Percentiles rank a stretch among this genome's conserved stretches.
Evolutionary conservation across 1,284 basidiomycete genomes (phyloP).

Genomic region (Sphaerobolus stellatus): DNA sequence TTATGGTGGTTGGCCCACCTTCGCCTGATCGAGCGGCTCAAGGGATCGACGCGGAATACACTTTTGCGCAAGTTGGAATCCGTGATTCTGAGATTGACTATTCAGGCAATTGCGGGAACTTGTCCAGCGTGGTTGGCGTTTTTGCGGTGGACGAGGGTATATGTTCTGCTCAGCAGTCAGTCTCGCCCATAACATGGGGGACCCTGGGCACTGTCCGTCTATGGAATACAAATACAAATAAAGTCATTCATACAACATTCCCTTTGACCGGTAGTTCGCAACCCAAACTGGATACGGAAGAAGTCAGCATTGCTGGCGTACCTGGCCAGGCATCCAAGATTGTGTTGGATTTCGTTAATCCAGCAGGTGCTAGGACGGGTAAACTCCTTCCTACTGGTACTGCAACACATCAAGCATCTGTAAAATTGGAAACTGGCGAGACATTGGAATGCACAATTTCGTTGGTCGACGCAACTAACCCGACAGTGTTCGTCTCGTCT

Average conservation of each 20-base stretch:
- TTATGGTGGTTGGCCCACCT: slow-evolving; percentile 64
- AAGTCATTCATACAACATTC: slow-evolving; percentile 66
- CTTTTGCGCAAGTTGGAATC: slow-evolving; percentile 60
- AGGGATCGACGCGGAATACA: slow-evolving; percentile 61
- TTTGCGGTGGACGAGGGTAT: slow-evolving; percentile 65
- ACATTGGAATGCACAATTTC: slow-evolving; percentile 35
- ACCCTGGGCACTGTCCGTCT: slow-evolving; percentile 40
- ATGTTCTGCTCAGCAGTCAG: slow-evolving; percentile 31
- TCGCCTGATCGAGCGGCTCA: slow-evolving; percentile 35
- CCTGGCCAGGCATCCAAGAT: slow-evolving; percentile 63
- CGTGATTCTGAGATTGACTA: slow-evolving; percentile 58
- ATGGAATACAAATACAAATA: slow-evolving; percentile 69
- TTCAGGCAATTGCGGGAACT: slow-evolving; percentile 70
- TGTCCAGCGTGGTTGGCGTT: slow-evolving; percentile 65
- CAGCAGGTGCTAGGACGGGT: slow-evolving; percentile 68
- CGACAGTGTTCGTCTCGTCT: slow-evolving; percentile 59
- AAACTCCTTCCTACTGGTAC: slow-evolving; percentile 64
- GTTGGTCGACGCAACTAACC: slow-evolving; percentile 72
- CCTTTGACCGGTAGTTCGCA: slow-evolving; percentile 39
- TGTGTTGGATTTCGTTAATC: slow-evolving; percentile 62
- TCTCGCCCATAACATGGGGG: slow-evolving; percentile 12
- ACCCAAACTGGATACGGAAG: slow-evolving; percentile 49
- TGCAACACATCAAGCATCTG: slow-evolving; percentile 43
- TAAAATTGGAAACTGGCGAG: slow-evolving; percentile 24
- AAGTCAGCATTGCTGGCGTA: slow-evolving; percentile 63